Evolutionary conservation across 31 red algal genomes (phyloP).

Genomic region (Odonthalia washingtoniensis): DNA sequence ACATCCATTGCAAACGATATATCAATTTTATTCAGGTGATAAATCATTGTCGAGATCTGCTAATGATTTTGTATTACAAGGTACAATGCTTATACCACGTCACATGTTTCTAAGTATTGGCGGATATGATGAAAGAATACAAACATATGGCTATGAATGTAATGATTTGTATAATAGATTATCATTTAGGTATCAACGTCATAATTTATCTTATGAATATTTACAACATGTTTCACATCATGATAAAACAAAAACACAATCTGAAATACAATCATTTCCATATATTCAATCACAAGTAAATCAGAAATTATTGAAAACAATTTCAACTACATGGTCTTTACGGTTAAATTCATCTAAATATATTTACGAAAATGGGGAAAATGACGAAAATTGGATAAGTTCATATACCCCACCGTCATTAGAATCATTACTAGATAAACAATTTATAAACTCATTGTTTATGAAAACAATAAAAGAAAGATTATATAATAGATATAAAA

Average conservation of each 20-base stretch:
- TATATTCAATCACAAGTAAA: slow-evolving; percentile 69
- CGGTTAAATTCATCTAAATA: slow-evolving; percentile 30
- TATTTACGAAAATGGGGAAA: background rate
- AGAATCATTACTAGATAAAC: slow-evolving; percentile 21
- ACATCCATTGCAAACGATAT: slow-evolving; percentile 26
- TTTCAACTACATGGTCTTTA: slow-evolving; percentile 46
- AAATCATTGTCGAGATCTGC: slow-evolving; percentile 58
- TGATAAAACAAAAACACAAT: slow-evolving; percentile 49
- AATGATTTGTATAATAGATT: slow-evolving; percentile 77
- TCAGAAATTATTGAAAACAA: slow-evolving; percentile 58
- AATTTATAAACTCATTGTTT: slow-evolving; percentile 26
- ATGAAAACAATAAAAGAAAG: slow-evolving; percentile 51
- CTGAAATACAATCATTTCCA: slow-evolving; percentile 56
- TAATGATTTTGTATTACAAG: slow-evolving; percentile 74
- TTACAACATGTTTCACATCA: slow-evolving; percentile 61
- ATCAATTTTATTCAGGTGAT: slow-evolving; percentile 69
- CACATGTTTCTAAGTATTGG: slow-evolving; percentile 56
- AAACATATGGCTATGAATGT: slow-evolving; percentile 78
- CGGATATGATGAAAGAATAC: slow-evolving; percentile 81
- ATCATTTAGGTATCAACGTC: slow-evolving; percentile 23
- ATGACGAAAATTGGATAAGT: background rate
- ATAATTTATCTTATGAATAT: slow-evolving; percentile 50
- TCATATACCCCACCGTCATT: slow-evolving; percentile 47
- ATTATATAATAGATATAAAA: slow-evolving; percentile 62
- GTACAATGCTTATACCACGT: slow-evolving; percentile 56